Evolutionary conservation across 2,329 filamentous ascomycete genomes (phyloP), one percentile per base, ranked within the genome.

Genomic region (Colletotrichum cereale): DNA sequence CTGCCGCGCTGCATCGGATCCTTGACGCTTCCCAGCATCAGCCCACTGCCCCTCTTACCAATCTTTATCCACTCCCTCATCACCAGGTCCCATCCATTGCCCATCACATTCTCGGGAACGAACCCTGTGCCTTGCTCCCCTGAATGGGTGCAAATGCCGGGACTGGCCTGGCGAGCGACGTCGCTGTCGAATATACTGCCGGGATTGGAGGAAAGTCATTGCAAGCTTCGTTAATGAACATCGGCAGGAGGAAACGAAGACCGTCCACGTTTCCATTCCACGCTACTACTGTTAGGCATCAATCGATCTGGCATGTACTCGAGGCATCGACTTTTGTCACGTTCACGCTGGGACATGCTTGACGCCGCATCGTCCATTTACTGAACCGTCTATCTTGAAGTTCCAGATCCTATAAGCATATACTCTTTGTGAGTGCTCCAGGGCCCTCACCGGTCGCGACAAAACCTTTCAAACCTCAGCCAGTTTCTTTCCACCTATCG

Each of bases 21-120:
- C 61, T 53, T 69, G 66, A 58, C 52, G 47, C 57, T 56, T 44
- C 64, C 64, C 56, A 16, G n/a, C 47, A 8, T 26, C 34, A 38
- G 47, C 29, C 24, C 31, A 24, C 42, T 50, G 11, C n/a, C 34
- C 21, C 48, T 26, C n/a, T 11, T 55, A 38, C 31, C 18, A 55
- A 36, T 29, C 5, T 50, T 42, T 55, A 36, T 44, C 53, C 66
- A 31, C 53, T 58, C 44, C 34, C 36, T 66, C 52, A 44, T 53
- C 21, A 38, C 48, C 40, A 29, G 31, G 40, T 52, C 31, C 48
- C 24, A 26, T 50, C 5, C 48, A 50, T 8, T 50, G 24, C 48
- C 24, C 48, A 50, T 62, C 57, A 62, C 48, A 44, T 29, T 36
- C 48, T 66, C n/a, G 26, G 5, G 11, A 50, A 58, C 26, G 14